Percentiles rank a stretch among this genome's conserved stretches.
phyloP scores from a whole-genome alignment of 306 rosid genomes.

The Vigna unguiculata region DNA sequence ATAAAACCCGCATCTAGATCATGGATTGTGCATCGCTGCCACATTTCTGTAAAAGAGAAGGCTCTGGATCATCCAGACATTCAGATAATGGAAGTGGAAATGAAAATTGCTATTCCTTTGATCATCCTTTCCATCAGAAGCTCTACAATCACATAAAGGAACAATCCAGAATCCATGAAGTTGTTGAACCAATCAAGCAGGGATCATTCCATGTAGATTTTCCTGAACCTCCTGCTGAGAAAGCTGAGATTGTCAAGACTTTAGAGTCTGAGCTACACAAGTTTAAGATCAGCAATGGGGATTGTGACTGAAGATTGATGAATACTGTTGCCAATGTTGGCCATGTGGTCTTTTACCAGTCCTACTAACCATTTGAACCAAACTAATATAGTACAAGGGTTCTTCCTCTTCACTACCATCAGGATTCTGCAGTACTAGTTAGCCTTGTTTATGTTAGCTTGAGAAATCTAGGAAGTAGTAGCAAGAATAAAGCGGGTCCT shows the following conservation, averaged over 20 bases:
- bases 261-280: slow-evolving; percentile 73
- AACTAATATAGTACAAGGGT: slow-evolving; percentile 42
- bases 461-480: slow-evolving; percentile 47
- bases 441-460: slow-evolving; percentile 52
- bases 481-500: slow-evolving; percentile 41
- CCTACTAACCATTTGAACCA: slow-evolving; percentile 31
- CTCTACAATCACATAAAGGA: slow-evolving; percentile 79
- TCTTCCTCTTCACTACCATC: slow-evolving; percentile 12
- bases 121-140: slow-evolving; percentile 80
- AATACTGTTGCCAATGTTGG: slow-evolving; percentile 26
- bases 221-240: slow-evolving; percentile 66
- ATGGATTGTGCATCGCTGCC: slow-evolving; percentile 85
- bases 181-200: slow-evolving; percentile 59
- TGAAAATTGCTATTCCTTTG: slow-evolving; percentile 73
- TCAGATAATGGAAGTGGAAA: slow-evolving; percentile 54
- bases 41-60: slow-evolving; percentile 77
- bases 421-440: slow-evolving; percentile 41
- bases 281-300: slow-evolving; percentile 57
- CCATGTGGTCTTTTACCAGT: slow-evolving; percentile 28
- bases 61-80: slow-evolving; percentile 71
- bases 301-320: slow-evolving; percentile 38
- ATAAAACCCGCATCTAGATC: slow-evolving; percentile 58
- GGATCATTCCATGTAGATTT: slow-evolving; percentile 84
- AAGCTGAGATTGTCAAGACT: slow-evolving; percentile 64
- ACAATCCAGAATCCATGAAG: slow-evolving; percentile 53